Conservation (phyloP, 2,329 filamentous ascomycete genomes). For the Ophiocordyceps camponoti-floridani region DNA sequence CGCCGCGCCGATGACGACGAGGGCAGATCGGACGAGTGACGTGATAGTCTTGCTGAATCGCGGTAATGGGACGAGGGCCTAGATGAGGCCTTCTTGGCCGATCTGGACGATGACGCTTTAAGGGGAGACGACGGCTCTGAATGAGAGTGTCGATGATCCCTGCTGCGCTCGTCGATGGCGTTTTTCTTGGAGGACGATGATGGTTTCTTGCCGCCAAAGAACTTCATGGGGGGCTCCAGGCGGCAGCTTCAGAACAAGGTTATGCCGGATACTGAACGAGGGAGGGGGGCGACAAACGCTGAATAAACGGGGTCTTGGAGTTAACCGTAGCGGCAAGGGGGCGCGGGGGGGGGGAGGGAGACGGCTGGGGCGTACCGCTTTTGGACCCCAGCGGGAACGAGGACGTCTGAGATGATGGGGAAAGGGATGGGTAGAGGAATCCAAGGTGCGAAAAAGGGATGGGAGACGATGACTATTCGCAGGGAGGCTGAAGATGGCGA, state of each 20-base stretch:
- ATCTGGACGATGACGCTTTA: constrained; percentile 11
- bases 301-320: constrained; percentile 14
- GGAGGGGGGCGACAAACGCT: constrained; percentile 3
- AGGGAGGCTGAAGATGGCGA: neutral
- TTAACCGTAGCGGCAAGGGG: too few species aligned
- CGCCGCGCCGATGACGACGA: constrained; percentile 26
- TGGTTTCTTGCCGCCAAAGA: constrained; percentile 29
- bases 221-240: constrained; percentile 26
- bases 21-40: constrained; percentile 27
- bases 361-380: neutral
- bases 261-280: constrained; percentile 17
- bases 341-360: neutral
- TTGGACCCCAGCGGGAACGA: neutral
- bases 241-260: constrained; percentile 13
- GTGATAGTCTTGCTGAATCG: constrained; percentile 25
- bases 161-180: constrained; percentile 17
- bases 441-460: neutral
- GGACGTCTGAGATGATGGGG: too few species aligned
- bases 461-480: neutral
- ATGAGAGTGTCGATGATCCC: constrained; percentile 17
- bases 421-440: neutral
- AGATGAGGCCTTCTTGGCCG: constrained; percentile 11
- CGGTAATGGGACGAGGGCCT: constrained; percentile 12
- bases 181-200: constrained; percentile 15
- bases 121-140: constrained; percentile 19